Base-by-base conservation (phyloP, 805 yeast genomes). In the Metschnikowia kunwiensis region DNA sequence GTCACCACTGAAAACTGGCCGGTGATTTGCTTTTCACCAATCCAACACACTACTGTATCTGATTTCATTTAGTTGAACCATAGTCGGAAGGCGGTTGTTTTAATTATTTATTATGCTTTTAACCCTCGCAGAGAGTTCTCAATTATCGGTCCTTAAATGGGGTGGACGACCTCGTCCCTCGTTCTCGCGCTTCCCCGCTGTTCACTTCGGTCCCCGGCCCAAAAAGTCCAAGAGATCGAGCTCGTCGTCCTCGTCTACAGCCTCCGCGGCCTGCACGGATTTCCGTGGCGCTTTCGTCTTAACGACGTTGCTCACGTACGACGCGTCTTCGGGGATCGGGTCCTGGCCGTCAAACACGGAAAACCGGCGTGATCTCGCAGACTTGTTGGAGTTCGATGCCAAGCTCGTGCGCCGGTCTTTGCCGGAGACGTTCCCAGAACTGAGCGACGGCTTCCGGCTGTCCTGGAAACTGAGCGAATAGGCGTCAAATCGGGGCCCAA, bases 151-250 rank as follows among this genome's bases (percentile, higher is more conserved):
- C n/a, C n/a, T n/a, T n/a, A n/a, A n/a, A n/a, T n/a, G n/a, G n/a
- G n/a, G n/a, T n/a, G n/a, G n/a, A n/a, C n/a, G n/a, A n/a, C n/a
- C n/a, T n/a, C n/a, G n/a, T 23, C 25, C 12, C 9, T 13, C 6
- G 25, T 23, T 7, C n/a, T 13, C 6, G 13, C 13, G 6, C n/a
- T 11, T 10, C 7, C 6, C 26, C 5, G 26, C 13, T 5, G 6
- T 25, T 30, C 15, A 40, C 14, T 24, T 22, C 10, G 49, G 51
- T n/a, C 75, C 77, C 22, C 54, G 57, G 24, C 60, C 62, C 40
- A 74, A 58, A 43, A 74, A 70, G 41, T 72, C 78, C 47, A 72
- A 34, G 33, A 74, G 58, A 46, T 72, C 78, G 54, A 73, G 58
- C 36, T 65, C 74, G 14, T 27, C 40, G 16, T 55, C 60, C 7